Percentiles rank a stretch among this genome's conserved stretches.
Conservation (phyloP, 805 yeast species). For the Naumovozyma dairenensis region DNA sequence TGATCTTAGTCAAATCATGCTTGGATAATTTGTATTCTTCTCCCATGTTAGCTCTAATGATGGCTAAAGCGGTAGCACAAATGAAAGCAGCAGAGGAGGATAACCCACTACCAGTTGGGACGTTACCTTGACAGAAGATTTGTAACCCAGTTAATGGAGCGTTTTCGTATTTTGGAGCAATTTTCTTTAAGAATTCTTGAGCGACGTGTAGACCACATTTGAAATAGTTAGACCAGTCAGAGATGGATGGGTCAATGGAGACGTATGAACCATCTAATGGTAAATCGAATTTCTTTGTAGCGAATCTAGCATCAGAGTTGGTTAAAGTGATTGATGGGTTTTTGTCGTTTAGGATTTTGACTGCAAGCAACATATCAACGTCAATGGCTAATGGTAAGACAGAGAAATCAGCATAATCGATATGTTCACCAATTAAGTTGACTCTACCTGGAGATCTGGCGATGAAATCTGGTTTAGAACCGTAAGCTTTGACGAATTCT, state of each 20-base stretch:
- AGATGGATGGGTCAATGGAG: constrained; percentile 39
- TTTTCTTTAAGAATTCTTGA: constrained; percentile 35
- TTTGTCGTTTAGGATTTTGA: constrained; percentile 22
- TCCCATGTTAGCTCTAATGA: constrained; percentile 44
- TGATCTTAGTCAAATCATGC: constrained; percentile 44
- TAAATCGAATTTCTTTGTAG: constrained; percentile 29
- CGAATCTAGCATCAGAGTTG: constrained; percentile 31
- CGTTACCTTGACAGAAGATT: constrained; percentile 49
- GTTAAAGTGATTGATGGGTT: constrained; percentile 25
- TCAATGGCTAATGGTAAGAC: constrained; percentile 69
- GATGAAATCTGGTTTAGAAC: constrained; percentile 32
- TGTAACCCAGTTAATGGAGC: constrained; percentile 38
- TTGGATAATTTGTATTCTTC: constrained; percentile 32
- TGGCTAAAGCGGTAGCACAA: constrained; percentile 51
- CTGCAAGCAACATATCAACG: constrained; percentile 50
- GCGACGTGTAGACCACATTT: constrained; percentile 58
- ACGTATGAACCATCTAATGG: constrained; percentile 34
- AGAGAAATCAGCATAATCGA: constrained; percentile 58
- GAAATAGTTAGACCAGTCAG: constrained; percentile 62
- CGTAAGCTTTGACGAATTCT: constrained; percentile 23
- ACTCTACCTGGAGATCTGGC: constrained; percentile 70
- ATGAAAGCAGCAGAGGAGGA: constrained; percentile 67
- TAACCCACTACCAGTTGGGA: constrained; percentile 65
- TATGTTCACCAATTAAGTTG: constrained; percentile 65
- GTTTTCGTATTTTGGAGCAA: constrained; percentile 22